These are phyloP conservation scores for Comarum palustre DNA, from an alignment of 306 rosid genomes.

Conservation along the genomic window DNA sequence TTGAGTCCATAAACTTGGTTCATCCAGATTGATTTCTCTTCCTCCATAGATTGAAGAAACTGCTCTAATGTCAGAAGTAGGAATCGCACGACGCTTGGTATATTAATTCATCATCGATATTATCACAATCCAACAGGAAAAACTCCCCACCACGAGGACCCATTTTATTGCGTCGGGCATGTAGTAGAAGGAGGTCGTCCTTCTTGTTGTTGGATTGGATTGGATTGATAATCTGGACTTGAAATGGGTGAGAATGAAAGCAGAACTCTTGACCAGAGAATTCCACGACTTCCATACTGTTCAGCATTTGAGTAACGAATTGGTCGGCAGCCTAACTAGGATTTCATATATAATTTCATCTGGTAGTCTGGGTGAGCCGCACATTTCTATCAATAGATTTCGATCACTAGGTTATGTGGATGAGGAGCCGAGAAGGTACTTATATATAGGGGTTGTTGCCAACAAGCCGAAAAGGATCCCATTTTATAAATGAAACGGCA, in stretches of 20 bases:
- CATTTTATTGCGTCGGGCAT: background rate
- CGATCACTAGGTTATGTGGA: background rate
- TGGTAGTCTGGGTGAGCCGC: background rate
- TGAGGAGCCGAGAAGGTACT: background rate
- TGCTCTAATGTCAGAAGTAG: background rate
- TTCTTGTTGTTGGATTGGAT: background rate
- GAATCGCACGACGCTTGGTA: conserved; percentile 5
- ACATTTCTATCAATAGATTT: background rate
- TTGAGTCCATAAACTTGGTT: background rate
- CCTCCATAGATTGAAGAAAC: background rate
- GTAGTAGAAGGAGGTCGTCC: background rate
- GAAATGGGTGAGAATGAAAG: background rate
- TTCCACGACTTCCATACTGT: background rate
- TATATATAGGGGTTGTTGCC: background rate
- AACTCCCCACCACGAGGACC: background rate
- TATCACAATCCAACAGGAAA: background rate
- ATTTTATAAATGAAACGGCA: too few relatives aligned
- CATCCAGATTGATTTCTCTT: background rate
- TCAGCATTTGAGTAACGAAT: background rate
- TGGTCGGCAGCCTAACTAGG: background rate
- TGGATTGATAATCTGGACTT: background rate
- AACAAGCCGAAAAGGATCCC: too few relatives aligned
- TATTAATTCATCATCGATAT: background rate
- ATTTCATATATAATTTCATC: background rate
- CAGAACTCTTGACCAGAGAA: background rate